A percentile compares a stretch with the other conserved stretches of the same genome.
These are phyloP conservation scores for Mycena kentingensis DNA, from an alignment of 768 basidiomycete genomes.

Conservation along the genomic window DNA sequence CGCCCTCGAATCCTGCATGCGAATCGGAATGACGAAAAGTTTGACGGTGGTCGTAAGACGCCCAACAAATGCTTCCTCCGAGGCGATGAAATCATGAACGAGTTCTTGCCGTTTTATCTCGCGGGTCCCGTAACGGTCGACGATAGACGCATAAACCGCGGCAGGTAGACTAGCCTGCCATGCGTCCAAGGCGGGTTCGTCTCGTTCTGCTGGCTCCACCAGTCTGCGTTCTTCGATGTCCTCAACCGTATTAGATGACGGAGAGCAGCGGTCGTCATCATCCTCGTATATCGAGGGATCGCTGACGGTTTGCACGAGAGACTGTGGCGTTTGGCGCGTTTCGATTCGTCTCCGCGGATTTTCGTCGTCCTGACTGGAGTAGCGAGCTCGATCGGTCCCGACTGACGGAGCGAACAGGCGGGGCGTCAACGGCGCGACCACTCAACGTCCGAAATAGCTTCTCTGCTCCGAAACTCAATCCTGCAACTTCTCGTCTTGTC, in stretches of 20 bases:
- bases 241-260: constrained; percentile 10
- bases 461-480: constrained; percentile 50
- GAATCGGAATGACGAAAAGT: constrained; percentile 79
- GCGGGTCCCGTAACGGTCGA: constrained; percentile 41
- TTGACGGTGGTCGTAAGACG: constrained; percentile 65
- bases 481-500: constrained; percentile 10
- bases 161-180: constrained; percentile 38
- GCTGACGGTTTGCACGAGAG: constrained; percentile 18
- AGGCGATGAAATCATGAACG: constrained; percentile 66
- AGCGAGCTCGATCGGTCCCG: background rate
- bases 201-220: background rate
- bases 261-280: background rate
- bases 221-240: background rate
- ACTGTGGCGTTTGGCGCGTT: background rate
- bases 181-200: constrained; percentile 11
- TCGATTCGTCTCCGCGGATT: constrained; percentile 21
- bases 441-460: constrained; percentile 47
- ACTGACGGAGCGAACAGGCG: background rate
- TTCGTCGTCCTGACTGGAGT: constrained; percentile 13
- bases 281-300: constrained; percentile 26
- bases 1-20: constrained; percentile 62
- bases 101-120: constrained; percentile 68
- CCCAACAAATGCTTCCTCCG: constrained; percentile 70
- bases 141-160: constrained; percentile 37
- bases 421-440: constrained; percentile 22